Evolutionary conservation across 2,329 filamentous ascomycete species (phyloP).

Genomic region (Aspergillus unguis): DNA sequence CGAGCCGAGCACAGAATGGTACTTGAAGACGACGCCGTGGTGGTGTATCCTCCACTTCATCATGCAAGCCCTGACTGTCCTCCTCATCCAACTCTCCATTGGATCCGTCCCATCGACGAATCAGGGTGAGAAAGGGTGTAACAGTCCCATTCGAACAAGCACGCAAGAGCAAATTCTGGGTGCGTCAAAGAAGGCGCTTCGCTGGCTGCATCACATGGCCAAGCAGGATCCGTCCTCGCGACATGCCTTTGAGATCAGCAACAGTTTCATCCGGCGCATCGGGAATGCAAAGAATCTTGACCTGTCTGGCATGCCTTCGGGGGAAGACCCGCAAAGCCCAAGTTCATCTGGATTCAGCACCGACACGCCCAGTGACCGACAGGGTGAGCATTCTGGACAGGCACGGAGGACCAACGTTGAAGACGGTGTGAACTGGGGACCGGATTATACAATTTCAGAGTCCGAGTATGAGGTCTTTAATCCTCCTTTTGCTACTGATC

Average conservation of each 20-base stretch:
- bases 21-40: slow-evolving; percentile 37
- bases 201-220: neutral
- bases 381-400: neutral
- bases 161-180: neutral
- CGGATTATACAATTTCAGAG: neutral
- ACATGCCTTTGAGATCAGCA: neutral
- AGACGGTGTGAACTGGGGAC: neutral
- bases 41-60: slow-evolving; percentile 42
- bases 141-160: neutral
- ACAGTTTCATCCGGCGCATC: neutral
- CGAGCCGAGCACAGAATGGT: slow-evolving; percentile 28
- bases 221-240: neutral
- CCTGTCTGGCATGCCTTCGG: neutral
- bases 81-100: slow-evolving; percentile 29
- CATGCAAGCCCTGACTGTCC: slow-evolving; percentile 39
- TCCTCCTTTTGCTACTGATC: neutral
- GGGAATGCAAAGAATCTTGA: neutral
- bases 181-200: neutral
- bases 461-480: neutral
- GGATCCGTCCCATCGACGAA: neutral
- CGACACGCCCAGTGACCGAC: neutral
- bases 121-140: neutral
- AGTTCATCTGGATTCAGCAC: neutral
- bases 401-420: too few relatives aligned
- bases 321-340: neutral